A percentile compares a stretch with the other conserved stretches of the same genome.
phyloP scores from a whole-genome alignment of 1,139 yeast species.

The Taphrina confusa region DNA sequence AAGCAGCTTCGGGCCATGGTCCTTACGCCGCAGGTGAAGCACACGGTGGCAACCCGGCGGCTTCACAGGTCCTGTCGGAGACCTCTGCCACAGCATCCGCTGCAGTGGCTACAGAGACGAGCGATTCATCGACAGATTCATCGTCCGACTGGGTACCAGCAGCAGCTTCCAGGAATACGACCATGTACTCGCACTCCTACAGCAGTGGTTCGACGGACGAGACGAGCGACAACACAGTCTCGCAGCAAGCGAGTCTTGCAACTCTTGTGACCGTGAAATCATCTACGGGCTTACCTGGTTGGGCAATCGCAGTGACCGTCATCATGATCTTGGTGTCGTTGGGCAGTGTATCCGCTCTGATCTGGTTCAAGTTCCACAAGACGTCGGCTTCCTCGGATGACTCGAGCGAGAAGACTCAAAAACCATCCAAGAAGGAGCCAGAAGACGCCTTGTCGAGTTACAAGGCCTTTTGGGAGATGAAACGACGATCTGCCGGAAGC shows the following conservation, averaged over 20 bases:
- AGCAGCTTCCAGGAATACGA: constrained; percentile 4
- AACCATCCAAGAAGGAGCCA: background rate
- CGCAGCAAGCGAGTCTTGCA: background rate
- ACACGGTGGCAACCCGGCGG: constrained; percentile 8
- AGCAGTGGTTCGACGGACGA: background rate
- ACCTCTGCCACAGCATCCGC: constrained; percentile 1
- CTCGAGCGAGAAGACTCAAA: background rate
- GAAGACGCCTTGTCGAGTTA: constrained; percentile 27
- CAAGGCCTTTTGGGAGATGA: constrained; percentile 31
- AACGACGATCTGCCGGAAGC: constrained; percentile 25
- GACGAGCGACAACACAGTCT: background rate
- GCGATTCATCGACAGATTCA: background rate
- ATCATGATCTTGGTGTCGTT: background rate
- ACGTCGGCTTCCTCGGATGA: background rate
- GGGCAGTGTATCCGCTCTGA: background rate
- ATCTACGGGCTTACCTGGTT: constrained; percentile 1
- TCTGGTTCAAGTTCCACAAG: background rate
- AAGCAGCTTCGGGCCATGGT: background rate
- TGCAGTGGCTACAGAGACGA: background rate
- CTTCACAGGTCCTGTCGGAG: background rate
- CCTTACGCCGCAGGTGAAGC: constrained; percentile 23
- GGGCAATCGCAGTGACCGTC: constrained; percentile 8
- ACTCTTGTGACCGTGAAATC: background rate
- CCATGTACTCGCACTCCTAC: constrained; percentile 11
- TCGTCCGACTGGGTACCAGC: constrained; percentile 2